These are phyloP conservation scores for Pseudogymnoascus sp. DNA, from an alignment of 2,329 filamentous ascomycete species.

Conservation along the genomic window DNA sequence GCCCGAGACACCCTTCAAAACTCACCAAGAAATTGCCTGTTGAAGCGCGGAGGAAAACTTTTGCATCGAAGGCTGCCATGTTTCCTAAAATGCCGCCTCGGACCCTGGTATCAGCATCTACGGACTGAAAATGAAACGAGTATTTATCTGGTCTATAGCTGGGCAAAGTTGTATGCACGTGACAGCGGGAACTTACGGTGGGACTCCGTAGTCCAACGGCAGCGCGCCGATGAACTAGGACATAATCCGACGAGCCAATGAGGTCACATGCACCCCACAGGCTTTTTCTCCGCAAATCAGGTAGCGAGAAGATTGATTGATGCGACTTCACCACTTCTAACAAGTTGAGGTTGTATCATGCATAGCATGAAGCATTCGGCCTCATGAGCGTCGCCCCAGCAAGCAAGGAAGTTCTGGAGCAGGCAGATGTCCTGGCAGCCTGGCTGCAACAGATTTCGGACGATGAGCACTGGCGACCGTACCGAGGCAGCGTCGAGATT, in stretches of 20 bases:
- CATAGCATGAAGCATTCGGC: not conserved
- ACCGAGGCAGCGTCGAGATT: conserved; percentile 3
- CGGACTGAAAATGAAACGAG: not conserved
- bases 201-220: not conserved
- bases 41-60: not conserved
- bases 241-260: conserved; percentile 8
- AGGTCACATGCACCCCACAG: conserved; percentile 8
- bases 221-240: not conserved
- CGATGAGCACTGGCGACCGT: conserved; percentile 5
- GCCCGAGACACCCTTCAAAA: not conserved
- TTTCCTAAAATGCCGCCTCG: not conserved
- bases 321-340: not conserved
- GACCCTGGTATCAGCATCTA: not conserved
- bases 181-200: not conserved
- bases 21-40: not conserved
- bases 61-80: not conserved
- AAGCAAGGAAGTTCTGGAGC: not conserved
- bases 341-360: conserved; percentile 4
- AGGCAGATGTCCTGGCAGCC: not conserved
- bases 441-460: not conserved
- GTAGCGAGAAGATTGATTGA: not conserved
- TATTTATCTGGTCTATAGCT: not conserved
- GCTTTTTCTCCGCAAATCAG: conserved; percentile 7
- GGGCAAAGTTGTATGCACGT: conserved; percentile 1
- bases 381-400: not conserved